These are phyloP conservation scores for Cutaneotrichosporon dermatis DNA, from an alignment of 1,284 basidiomycete genomes.

Conservation along the genomic window DNA sequence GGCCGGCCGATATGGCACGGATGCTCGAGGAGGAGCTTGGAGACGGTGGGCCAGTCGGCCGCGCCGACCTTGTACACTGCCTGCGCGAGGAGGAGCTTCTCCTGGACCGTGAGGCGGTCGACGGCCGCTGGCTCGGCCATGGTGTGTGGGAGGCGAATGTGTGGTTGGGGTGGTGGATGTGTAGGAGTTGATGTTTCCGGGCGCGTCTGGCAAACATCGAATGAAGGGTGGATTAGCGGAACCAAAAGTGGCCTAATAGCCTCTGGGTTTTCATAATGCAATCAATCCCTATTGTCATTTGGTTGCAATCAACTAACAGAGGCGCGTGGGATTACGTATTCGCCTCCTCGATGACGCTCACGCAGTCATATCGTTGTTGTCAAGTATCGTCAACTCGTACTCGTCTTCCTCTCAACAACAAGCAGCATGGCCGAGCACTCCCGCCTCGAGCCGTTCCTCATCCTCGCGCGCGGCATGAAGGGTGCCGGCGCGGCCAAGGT, in stretches of 20 bases:
- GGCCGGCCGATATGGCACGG: conserved; percentile 54
- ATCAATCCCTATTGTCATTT: too few relatives aligned
- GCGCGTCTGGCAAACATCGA: too few relatives aligned
- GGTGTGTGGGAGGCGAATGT: not conserved
- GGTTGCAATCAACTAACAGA: too few relatives aligned
- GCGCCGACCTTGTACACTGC: conserved; percentile 79
- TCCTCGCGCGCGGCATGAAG: conserved; percentile 83
- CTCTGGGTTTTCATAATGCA: too few relatives aligned
- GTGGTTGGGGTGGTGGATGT: not conserved
- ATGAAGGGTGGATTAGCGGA: not conserved
- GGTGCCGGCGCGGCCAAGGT: conserved; percentile 88
- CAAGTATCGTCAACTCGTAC: not conserved
- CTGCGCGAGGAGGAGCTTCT: conserved; percentile 69
- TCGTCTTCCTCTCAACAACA: conserved; percentile 1
- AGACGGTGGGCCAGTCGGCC: conserved; percentile 65
- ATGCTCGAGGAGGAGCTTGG: conserved; percentile 58
- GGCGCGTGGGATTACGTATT: too few relatives aligned
- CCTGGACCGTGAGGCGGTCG: conserved; percentile 38
- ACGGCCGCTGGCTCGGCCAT: conserved; percentile 15
- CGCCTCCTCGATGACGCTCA: conserved; percentile 2
- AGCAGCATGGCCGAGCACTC: conserved; percentile 30
- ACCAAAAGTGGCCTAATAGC: not conserved
- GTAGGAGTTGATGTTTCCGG: not conserved
- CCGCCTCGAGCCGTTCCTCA: conserved; percentile 71
- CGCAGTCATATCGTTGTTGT: not conserved